Conservation (phyloP, 495 filamentous ascomycete species). For the Pseudoneurospora amorphoporcata region DNA sequence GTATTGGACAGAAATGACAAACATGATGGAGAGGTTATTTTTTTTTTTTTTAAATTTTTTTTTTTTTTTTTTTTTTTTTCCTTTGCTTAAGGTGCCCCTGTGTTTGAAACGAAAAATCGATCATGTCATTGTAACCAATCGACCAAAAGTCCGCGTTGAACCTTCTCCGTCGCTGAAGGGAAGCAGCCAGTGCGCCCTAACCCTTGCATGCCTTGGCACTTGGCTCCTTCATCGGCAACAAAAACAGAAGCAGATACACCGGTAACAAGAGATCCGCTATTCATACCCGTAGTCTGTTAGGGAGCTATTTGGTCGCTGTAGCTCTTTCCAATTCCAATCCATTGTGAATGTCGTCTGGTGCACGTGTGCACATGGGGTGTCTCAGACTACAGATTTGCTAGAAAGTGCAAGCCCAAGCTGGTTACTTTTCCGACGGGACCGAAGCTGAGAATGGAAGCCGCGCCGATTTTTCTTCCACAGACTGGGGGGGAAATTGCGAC, state of each 20-base stretch:
- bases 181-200: neutral
- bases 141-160: neutral
- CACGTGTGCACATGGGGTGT: neutral
- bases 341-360: neutral
- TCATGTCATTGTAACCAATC: neutral
- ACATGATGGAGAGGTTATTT: neutral
- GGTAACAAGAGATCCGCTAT: neutral
- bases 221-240: neutral
- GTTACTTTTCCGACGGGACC: neutral
- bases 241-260: neutral
- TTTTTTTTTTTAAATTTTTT: neutral
- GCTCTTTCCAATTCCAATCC: neutral
- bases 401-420: neutral
- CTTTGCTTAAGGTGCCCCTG: neutral
- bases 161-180: neutral
- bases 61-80: neutral
- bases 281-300: too few species aligned
- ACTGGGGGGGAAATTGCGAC: neutral
- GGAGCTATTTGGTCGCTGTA: too few species aligned
- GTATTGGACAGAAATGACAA: neutral
- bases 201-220: neutral
- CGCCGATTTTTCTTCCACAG: neutral
- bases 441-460: neutral
- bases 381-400: neutral
- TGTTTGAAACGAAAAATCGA: neutral